phyloP scores from a whole-genome alignment of 768 basidiomycete species.

The Lentinula aciculospora region DNA sequence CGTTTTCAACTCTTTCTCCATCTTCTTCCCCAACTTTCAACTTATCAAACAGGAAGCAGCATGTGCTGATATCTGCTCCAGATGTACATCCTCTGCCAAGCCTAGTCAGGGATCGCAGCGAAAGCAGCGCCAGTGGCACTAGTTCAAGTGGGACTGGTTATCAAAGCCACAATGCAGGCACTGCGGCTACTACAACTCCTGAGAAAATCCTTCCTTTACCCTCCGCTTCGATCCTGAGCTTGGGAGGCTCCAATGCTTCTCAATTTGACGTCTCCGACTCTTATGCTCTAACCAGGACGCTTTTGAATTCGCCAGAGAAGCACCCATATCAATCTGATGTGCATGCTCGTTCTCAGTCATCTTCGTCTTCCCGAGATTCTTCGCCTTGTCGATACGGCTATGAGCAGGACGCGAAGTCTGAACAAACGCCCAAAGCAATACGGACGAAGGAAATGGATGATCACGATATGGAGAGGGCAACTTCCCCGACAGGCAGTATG shows the following conservation, averaged over 20 bases:
- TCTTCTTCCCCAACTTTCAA: neutral
- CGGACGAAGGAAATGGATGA: neutral
- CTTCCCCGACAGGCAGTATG: neutral
- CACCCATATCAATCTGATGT: neutral
- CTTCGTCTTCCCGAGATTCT: neutral
- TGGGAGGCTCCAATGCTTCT: neutral
- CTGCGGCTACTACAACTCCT: neutral
- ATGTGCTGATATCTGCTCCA: neutral
- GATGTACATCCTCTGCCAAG: neutral
- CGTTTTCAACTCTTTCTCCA: neutral
- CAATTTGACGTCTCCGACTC: neutral
- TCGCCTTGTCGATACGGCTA: neutral
- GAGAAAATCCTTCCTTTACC: neutral
- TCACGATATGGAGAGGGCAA: neutral
- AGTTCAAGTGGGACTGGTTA: slow-evolving; percentile 3
- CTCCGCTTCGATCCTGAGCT: neutral
- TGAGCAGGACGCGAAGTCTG: neutral
- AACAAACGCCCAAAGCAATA: neutral
- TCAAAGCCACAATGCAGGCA: neutral
- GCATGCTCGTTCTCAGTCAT: neutral
- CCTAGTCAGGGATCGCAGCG: neutral
- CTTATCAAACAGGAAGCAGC: neutral
- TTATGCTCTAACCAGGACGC: neutral
- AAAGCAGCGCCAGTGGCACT: neutral
- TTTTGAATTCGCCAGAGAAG: neutral